These are phyloP conservation scores for Cyberlindnera meyerae DNA, from an alignment of 805 yeast species.

Conservation along the genomic window DNA sequence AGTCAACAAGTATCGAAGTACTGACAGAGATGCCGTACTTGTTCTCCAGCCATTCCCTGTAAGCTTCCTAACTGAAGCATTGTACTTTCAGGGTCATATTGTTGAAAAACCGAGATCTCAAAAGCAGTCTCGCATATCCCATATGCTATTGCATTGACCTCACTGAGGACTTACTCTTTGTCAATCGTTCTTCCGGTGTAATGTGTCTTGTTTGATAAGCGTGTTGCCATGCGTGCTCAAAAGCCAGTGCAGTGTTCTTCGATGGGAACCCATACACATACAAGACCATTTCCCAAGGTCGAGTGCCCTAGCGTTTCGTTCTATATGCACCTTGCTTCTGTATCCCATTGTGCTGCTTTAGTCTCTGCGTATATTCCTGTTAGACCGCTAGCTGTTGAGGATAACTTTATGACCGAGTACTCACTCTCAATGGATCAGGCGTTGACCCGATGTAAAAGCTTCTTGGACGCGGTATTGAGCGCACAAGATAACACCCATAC, in stretches of 20 bases:
- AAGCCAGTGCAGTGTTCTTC: conserved; percentile 64
- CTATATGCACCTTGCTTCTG: conserved; percentile 65
- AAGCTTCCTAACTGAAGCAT: conserved; percentile 35
- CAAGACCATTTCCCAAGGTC: conserved; percentile 73
- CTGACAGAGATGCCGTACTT: conserved; percentile 13
- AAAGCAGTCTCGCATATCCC: conserved; percentile 42
- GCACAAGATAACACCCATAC: conserved; percentile 69
- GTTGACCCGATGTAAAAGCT: conserved; percentile 80
- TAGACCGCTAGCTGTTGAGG: neutral
- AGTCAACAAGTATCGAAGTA: conserved; percentile 8
- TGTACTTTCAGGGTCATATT: conserved; percentile 42
- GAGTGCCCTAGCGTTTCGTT: conserved; percentile 48
- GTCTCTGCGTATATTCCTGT: conserved; percentile 34
- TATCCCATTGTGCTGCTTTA: conserved; percentile 78
- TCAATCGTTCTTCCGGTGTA: conserved; percentile 32
- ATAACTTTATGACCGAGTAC: conserved; percentile 8
- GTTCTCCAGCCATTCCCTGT: conserved; percentile 20
- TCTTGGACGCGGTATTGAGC: conserved; percentile 50
- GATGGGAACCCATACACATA: conserved; percentile 70
- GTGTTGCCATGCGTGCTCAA: conserved; percentile 86
- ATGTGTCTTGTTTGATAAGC: conserved; percentile 61
- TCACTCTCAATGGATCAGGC: conserved; percentile 57
- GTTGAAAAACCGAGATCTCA: conserved; percentile 39
- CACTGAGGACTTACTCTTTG: conserved; percentile 34
- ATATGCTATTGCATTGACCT: conserved; percentile 41